A percentile compares a stretch with the other conserved stretches of the same genome.
These are phyloP conservation scores for Quercus tomentella DNA, from an alignment of 331 rosid genomes.

Conservation along the genomic window DNA sequence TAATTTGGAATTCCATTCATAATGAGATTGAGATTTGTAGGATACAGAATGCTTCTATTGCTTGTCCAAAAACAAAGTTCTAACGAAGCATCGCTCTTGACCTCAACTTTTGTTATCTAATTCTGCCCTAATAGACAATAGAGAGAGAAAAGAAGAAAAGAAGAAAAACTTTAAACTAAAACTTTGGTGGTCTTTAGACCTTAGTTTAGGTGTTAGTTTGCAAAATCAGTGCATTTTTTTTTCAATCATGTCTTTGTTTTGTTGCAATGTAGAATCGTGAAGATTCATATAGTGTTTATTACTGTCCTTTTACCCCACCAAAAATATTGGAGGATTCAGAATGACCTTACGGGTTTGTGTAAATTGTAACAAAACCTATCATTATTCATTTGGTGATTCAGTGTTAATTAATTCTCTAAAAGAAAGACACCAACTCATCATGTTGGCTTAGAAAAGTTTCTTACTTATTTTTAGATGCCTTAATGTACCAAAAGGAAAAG, in stretches of 20 bases:
- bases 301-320: background rate
- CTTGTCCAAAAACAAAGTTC: too few species aligned
- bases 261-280: background rate
- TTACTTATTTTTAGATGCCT: background rate
- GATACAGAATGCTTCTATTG: too few species aligned
- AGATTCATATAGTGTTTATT: background rate
- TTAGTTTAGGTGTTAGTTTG: background rate
- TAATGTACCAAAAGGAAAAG: constrained; percentile 2
- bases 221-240: background rate
- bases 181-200: background rate
- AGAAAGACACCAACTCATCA: background rate
- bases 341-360: background rate
- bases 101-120: too few species aligned
- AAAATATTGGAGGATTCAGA: background rate
- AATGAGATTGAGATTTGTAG: too few species aligned
- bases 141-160: too few species aligned
- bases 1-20: too few species aligned
- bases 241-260: background rate
- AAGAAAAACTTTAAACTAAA: background rate
- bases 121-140: too few species aligned
- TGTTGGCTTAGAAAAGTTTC: background rate
- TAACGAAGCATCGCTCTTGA: too few species aligned
- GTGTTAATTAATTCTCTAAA: background rate
- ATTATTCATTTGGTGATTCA: background rate
- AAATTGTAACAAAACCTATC: background rate